Base-by-base conservation (phyloP, 169 alveolate species). In the Plasmodium coatneyi region DNA sequence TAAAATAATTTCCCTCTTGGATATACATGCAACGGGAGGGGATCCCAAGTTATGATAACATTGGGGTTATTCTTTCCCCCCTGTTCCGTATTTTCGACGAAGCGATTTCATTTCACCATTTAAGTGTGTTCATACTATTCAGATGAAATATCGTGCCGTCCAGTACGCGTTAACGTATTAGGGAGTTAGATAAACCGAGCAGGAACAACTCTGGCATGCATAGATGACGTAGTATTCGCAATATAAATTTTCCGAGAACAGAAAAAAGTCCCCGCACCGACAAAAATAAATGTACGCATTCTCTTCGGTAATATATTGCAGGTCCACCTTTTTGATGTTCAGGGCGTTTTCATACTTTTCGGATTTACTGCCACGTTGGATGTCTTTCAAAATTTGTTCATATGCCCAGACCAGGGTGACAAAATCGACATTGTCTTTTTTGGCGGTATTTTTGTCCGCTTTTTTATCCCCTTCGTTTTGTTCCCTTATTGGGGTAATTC, bases 351-450 rank as follows among this genome's bases (percentile, higher is more conserved):
- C 86, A 43, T 86, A 86, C 66, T 49, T 86, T 76, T 72, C 86
- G 25, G 86, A 86, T 5, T 86, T 86, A 28, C 66, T 86, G 9
- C 56, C 60, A 49, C 25, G 41, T 86, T 86, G 60, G 28, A 86
- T 86, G 22, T 86, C 84, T 52, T 22, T 86, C 43, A 86, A 74
- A 74, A 86, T 86, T 86, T 86, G 80, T 86, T 86, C 93, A 52
- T 86, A 86, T 14, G 93, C 93, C 93, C 93, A 86, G 4, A 86
- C 84, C 46, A 86, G 46, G 46, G 93, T 86, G 36, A 86, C 80
- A 39, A 86, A 86, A 39, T 86, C 93, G 34, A 86, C 56, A 52
- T 74, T 22, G 36, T 86, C 66, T 71, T 36, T 71, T 43, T 71
- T 71, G 60, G 60, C 60, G 22, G 6, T 12, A 49, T 49, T 49